Evolutionary conservation across 225 moss, liverwort and hornwort genomes (phyloP), one percentile per base, ranked within the genome.

Genomic region (Antitrichia curtipendula): DNA sequence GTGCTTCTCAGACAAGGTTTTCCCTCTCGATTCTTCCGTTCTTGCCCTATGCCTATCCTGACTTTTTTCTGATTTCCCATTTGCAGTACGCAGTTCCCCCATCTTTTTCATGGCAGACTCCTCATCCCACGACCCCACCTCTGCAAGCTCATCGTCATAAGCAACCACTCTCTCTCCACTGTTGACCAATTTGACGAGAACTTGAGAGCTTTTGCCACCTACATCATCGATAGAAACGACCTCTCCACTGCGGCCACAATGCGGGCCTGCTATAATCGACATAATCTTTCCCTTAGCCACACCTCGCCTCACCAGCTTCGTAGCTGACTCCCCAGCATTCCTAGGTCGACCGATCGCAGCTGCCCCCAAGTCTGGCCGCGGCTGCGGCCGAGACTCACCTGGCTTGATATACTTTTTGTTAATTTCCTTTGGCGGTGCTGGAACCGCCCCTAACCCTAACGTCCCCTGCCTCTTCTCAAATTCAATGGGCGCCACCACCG

Each of bases 371-470:
- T 83, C 83, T 49, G 77, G 13, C 9, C 77, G 64, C n/a, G 4
- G 78, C 66, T 88, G 87, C 84, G 76, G 80, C 71, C 94, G 86
- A 57, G 92, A 93, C 69, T 97, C 95, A 27, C 96, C 95, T 32
- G 95, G 97, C 87, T 94, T 96, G 38, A 96, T 95, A 52, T 87
- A 91, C 88, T 94, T 96, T 29, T 84, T 93, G 73, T 65, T 83
- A 16, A 84, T 93, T 64, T 88, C 91, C 66, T 95, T 95, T 7
- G 90, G 93, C 6, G 95, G 92, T 41, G 89, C 92, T 63, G 98
- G 88, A 59, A 93, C 92, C 9, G 97, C 98, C 59, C 97, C 98
- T 53, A 97, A 86, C 70, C 97, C 98, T 82, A 91, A 83, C 53
- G 73, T 96, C 52, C 94, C 93, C 62, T 88, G 83, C 89, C 98